Evolutionary conservation across 495 filamentous ascomycete genomes (phyloP).

Genomic region (Neurospora terricola): DNA sequence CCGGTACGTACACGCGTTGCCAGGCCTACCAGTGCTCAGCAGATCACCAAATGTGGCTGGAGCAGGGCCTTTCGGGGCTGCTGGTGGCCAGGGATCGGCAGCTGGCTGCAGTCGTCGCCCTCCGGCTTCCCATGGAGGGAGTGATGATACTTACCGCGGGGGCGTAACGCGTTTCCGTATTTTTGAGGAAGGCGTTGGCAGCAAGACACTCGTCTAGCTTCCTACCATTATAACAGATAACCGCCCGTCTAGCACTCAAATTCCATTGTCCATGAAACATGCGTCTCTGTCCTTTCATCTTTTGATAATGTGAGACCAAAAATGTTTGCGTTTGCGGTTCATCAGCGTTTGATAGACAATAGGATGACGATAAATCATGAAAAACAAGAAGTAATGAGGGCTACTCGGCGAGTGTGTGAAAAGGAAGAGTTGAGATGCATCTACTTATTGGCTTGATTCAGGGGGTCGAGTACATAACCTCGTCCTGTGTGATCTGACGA

Average conservation of each 20-base stretch:
- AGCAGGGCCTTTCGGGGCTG: not conserved
- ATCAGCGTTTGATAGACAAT: too few relatives aligned
- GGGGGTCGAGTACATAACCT: too few relatives aligned
- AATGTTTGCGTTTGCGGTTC: not conserved
- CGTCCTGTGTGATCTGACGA: too few relatives aligned
- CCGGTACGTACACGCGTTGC: not conserved
- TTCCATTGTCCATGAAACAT: not conserved
- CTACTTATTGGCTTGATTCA: too few relatives aligned
- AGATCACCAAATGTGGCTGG: not conserved
- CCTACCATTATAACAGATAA: fast-evolving
- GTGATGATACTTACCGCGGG: not conserved
- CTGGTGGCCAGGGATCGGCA: too few relatives aligned
- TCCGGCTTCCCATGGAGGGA: not conserved
- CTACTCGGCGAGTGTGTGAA: too few relatives aligned
- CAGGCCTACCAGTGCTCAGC: not conserved
- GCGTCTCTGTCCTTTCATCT: not conserved
- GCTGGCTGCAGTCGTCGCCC: not conserved
- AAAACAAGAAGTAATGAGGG: too few relatives aligned
- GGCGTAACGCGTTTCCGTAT: not conserved
- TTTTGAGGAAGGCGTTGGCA: not conserved
- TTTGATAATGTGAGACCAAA: not conserved
- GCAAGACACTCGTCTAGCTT: not conserved
- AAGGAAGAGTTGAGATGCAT: too few relatives aligned
- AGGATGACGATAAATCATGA: too few relatives aligned
- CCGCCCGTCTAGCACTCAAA: not conserved